These are phyloP conservation scores for Pestalotiopsis fici DNA, from an alignment of 2,329 filamentous ascomycete genomes.

Conservation along the genomic window DNA sequence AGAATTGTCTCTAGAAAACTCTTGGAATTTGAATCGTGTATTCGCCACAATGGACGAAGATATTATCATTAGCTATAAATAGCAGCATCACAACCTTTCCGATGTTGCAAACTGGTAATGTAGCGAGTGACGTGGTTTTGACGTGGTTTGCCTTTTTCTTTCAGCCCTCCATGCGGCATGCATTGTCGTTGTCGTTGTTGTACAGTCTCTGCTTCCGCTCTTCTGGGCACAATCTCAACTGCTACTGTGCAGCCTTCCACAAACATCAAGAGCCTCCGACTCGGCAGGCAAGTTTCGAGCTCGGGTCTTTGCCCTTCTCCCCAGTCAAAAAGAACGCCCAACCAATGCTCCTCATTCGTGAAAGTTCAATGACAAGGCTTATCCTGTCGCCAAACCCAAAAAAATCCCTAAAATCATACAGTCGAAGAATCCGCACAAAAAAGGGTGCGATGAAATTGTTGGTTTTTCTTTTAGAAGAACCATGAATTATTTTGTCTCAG, in stretches of 20 bases:
- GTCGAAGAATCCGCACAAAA: slow-evolving; percentile 5
- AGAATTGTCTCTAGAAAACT: not conserved
- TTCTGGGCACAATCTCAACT: not conserved
- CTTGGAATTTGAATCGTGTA: not conserved
- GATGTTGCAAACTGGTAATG: not conserved
- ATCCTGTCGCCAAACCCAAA: slow-evolving; percentile 7
- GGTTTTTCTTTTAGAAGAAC: not conserved
- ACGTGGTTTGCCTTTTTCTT: not conserved
- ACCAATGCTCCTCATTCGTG: not conserved
- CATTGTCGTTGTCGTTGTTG: not conserved
- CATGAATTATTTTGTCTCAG: slow-evolving; percentile 46
- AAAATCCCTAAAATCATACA: slow-evolving; percentile 9
- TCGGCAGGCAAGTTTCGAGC: not conserved
- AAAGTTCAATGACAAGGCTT: not conserved
- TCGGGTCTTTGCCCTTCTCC: not conserved
- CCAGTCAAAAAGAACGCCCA: slow-evolving; percentile 3
- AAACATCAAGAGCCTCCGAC: not conserved
- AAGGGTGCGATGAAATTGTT: not conserved
- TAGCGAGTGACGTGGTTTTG: slow-evolving; percentile 9
- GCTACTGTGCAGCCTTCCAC: not conserved
- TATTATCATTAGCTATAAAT: slow-evolving; percentile 12
- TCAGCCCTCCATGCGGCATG: not conserved
- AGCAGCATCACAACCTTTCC: not conserved
- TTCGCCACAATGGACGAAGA: not conserved
- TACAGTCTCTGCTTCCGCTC: not conserved